Conservation (phyloP, 2,329 filamentous ascomycete genomes). For the Hymenoscyphus occultus region DNA sequence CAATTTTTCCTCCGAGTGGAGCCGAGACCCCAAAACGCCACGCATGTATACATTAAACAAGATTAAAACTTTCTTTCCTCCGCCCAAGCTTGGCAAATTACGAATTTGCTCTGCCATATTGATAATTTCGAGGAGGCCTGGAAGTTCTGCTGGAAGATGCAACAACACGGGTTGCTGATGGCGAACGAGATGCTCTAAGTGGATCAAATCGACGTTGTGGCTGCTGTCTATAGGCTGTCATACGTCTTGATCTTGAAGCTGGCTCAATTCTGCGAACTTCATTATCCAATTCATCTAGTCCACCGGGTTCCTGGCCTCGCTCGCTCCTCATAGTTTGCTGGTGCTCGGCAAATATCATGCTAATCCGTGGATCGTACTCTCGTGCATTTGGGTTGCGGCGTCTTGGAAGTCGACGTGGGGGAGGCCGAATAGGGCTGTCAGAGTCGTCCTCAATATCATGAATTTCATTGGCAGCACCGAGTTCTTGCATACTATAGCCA, state of each 20-base stretch:
- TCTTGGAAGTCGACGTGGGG: conserved; percentile 24
- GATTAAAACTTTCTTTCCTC: background rate
- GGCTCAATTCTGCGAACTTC: conserved; percentile 22
- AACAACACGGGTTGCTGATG: conserved; percentile 28
- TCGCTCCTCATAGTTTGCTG: conserved; percentile 25
- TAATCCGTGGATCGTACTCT: conserved; percentile 34
- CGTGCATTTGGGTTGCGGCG: conserved; percentile 16
- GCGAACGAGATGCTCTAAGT: conserved; percentile 28
- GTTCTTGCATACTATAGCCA: conserved; percentile 17
- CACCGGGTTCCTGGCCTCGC: conserved; percentile 19
- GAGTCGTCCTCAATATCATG: conserved; percentile 30
- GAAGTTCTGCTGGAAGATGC: conserved; percentile 24
- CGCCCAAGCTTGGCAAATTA: background rate
- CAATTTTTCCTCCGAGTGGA: background rate
- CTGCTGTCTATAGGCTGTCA: conserved; percentile 25
- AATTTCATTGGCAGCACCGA: conserved; percentile 29
- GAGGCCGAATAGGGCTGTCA: conserved; percentile 29
- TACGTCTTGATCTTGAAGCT: conserved; percentile 22
- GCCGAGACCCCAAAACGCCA: background rate
- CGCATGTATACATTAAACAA: conserved; percentile 1
- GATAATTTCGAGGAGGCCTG: conserved; percentile 26
- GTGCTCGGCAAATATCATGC: conserved; percentile 35
- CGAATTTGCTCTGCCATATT: background rate
- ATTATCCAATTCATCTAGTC: conserved; percentile 19
- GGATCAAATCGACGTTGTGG: conserved; percentile 25